A percentile compares a stretch with the other conserved stretches of the same genome.
Conservation (phyloP, 2,329 filamentous ascomycete species). For the Monosporascus sp. region DNA sequence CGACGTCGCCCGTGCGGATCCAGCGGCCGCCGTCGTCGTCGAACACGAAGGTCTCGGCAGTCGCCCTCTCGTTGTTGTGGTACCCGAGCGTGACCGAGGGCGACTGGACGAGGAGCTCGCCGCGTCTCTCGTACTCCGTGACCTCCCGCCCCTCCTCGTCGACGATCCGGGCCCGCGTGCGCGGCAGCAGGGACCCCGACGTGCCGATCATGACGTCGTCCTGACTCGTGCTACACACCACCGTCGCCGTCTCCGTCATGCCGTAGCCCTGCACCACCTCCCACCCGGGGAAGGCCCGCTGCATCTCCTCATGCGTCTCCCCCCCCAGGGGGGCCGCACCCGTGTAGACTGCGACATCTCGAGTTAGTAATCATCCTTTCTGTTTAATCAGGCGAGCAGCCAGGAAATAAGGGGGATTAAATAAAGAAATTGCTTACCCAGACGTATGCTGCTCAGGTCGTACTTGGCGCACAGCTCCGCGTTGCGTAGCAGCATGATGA, state of each 20-base stretch:
- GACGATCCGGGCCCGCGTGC: constrained; percentile 60
- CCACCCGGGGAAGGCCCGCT: constrained; percentile 42
- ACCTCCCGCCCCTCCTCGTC: constrained; percentile 65
- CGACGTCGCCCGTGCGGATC: constrained; percentile 84
- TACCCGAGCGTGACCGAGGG: constrained; percentile 79
- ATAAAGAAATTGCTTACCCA: constrained; percentile 5
- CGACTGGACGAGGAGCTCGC: constrained; percentile 74
- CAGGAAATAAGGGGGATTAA: too few species aligned
- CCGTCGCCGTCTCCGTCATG: constrained; percentile 73
- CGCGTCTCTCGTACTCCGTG: constrained; percentile 59
- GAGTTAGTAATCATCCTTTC: too few species aligned
- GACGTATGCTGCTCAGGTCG: constrained; percentile 62
- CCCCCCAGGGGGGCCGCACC: constrained; percentile 74
- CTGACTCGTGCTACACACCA: constrained; percentile 55
- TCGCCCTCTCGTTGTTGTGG: constrained; percentile 79
- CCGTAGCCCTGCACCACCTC: constrained; percentile 65
- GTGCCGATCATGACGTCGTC: constrained; percentile 66
- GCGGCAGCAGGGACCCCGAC: constrained; percentile 65
- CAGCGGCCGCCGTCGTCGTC: constrained; percentile 65
- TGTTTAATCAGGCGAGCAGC: too few species aligned
- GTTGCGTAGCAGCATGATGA: constrained; percentile 69
- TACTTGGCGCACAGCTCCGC: constrained; percentile 56
- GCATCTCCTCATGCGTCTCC: constrained; percentile 59
- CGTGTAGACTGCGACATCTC: constrained; percentile 48
- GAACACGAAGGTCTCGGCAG: constrained; percentile 67